Percentiles rank a stretch among this genome's conserved stretches.
These are phyloP conservation scores for Poa pratensis DNA, from an alignment of 176 grass and related monocot genomes.

Conservation along the genomic window DNA sequence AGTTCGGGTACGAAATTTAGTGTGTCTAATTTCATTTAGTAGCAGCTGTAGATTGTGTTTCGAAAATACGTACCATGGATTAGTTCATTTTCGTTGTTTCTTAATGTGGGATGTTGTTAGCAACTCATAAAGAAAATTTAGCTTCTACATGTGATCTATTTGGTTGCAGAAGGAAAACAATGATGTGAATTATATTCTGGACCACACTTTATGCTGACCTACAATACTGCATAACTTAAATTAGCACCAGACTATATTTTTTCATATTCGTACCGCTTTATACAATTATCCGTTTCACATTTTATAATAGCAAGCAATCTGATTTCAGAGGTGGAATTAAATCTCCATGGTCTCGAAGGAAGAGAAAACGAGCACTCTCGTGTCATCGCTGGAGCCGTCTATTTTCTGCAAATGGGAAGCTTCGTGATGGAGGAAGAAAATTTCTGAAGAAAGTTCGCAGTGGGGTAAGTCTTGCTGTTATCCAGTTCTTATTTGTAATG, in stretches of 20 bases:
- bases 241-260: constrained; percentile 5
- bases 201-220: not conserved
- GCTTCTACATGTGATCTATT: not conserved
- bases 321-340: constrained; percentile 73
- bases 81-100: constrained; percentile 25
- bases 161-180: constrained; percentile 16
- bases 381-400: constrained; percentile 60
- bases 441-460: constrained; percentile 96
- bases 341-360: constrained; percentile 93
- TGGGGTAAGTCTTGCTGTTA: constrained; percentile 63
- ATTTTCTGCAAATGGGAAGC: constrained; percentile 76
- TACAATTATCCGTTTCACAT: constrained; percentile 13
- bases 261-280: not conserved
- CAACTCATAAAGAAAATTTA: constrained; percentile 25
- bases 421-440: constrained; percentile 81
- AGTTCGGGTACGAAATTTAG: not conserved
- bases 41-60: not conserved
- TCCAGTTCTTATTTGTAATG: not conserved
- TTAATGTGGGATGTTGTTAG: not conserved
- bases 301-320: constrained; percentile 20
- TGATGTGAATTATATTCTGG: not conserved
- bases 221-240: constrained; percentile 26
- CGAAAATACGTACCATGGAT: not conserved
- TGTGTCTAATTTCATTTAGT: not conserved
- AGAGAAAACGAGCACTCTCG: constrained; percentile 79